Conservation (phyloP, 1,284 basidiomycete species). For the Coriolopsis trogii region DNA sequence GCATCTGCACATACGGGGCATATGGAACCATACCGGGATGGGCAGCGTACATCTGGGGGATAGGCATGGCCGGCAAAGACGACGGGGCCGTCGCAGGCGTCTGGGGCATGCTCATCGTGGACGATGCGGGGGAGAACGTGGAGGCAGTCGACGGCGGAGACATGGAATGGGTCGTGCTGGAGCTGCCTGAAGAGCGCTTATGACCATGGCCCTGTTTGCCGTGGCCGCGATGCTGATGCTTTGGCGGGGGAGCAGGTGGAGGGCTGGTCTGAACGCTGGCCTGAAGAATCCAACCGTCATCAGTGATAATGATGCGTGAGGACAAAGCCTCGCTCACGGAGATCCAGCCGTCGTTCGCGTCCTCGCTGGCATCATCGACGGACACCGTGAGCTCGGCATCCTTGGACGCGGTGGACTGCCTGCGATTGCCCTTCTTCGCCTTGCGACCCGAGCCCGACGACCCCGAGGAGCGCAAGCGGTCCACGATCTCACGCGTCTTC, state of each 20-base stretch:
- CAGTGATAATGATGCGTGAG: slow-evolving; percentile 11
- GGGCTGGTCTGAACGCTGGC: slow-evolving; percentile 2
- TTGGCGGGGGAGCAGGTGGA: slow-evolving; percentile 6
- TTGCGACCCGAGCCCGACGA: slow-evolving; percentile 25
- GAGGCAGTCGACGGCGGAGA: not conserved
- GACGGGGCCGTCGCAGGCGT: slow-evolving; percentile 5
- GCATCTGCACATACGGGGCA: slow-evolving; percentile 16
- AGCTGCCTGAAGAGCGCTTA: slow-evolving; percentile 26
- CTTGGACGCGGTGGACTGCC: slow-evolving; percentile 11
- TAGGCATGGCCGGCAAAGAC: slow-evolving; percentile 9
- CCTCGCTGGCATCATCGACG: slow-evolving; percentile 2
- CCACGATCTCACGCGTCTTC: slow-evolving; percentile 37
- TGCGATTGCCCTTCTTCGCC: slow-evolving; percentile 20
- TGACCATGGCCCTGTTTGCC: too few relatives aligned
- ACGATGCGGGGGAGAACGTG: slow-evolving; percentile 14
- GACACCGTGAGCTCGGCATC: slow-evolving; percentile 4
- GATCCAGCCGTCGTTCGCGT: slow-evolving; percentile 19
- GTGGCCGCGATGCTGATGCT: slow-evolving; percentile 20
- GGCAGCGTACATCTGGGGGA: slow-evolving; percentile 11
- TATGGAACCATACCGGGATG: slow-evolving; percentile 7
- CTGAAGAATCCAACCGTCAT: slow-evolving; percentile 29
- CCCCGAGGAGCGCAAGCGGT: slow-evolving; percentile 32
- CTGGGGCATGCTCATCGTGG: slow-evolving; percentile 6
- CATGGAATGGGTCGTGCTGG: slow-evolving; percentile 4
- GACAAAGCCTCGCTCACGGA: slow-evolving; percentile 20